Conservation (phyloP, 805 yeast genomes). For the Millerago galiae region DNA sequence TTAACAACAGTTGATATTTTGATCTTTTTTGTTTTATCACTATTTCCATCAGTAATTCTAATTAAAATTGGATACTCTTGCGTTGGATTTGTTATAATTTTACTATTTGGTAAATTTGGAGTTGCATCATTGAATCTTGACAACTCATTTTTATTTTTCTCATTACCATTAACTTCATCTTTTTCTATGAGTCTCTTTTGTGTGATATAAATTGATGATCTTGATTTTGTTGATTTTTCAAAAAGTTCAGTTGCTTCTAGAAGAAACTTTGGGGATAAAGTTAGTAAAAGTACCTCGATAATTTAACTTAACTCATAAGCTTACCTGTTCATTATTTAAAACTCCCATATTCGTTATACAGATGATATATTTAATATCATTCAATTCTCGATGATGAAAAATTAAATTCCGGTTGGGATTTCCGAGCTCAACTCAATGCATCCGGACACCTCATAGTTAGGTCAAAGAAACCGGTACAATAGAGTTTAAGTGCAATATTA, state of each 20-base stretch:
- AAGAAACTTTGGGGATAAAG: constrained; percentile 15
- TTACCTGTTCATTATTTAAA: constrained; percentile 18
- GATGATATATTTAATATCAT: background rate
- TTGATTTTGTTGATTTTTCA: constrained; percentile 30
- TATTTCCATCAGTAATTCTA: constrained; percentile 57
- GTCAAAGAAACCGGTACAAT: too few relatives aligned
- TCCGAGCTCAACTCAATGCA: too few relatives aligned
- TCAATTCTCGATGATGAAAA: background rate
- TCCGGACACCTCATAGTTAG: too few relatives aligned
- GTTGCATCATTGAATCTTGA: constrained; percentile 15
- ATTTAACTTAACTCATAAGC: background rate
- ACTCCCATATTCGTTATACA: constrained; percentile 7
- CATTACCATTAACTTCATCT: constrained; percentile 24
- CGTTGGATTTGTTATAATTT: constrained; percentile 17
- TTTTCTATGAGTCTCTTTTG: constrained; percentile 44
- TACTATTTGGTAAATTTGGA: constrained; percentile 24
- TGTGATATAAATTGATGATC: constrained; percentile 51
- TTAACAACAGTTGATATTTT: constrained; percentile 72
- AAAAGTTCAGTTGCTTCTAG: constrained; percentile 21
- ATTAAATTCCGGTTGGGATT: background rate
- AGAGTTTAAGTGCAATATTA: too few relatives aligned
- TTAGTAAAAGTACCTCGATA: background rate
- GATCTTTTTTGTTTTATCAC: constrained; percentile 41
- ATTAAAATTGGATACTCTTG: constrained; percentile 55
- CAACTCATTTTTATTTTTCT: constrained; percentile 13